A percentile compares a stretch with the other conserved stretches of the same genome.
Evolutionary conservation across 108 stramenopile genomes (phyloP).

Genomic region (Fragilaria radians): DNA sequence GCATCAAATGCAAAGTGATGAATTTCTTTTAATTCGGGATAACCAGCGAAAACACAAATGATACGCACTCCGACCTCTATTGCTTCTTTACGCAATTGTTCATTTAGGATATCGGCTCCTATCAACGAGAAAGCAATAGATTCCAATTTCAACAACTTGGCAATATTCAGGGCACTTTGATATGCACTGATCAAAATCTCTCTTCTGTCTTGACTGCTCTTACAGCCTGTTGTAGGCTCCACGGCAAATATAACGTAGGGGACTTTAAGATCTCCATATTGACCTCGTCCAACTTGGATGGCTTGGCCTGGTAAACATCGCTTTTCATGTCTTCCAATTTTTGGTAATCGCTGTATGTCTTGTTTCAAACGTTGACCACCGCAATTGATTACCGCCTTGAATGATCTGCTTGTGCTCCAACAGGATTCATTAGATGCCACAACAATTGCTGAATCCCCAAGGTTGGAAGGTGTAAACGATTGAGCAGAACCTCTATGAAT

Average conservation of each 20-base stretch:
- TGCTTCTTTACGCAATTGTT: neutral
- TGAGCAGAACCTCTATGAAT: neutral
- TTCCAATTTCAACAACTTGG: neutral
- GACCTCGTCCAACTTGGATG: neutral
- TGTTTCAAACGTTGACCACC: neutral
- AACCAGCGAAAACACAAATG: neutral
- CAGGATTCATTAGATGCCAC: neutral
- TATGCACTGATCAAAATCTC: neutral
- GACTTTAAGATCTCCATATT: neutral
- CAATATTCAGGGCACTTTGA: neutral
- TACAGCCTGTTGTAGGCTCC: neutral
- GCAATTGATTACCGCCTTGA: neutral
- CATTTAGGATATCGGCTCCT: neutral
- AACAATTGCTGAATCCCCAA: neutral
- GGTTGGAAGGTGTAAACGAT: neutral
- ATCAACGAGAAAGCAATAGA: neutral
- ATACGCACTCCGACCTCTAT: neutral
- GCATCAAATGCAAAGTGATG: neutral
- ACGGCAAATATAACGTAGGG: neutral
- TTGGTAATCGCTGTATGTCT: neutral
- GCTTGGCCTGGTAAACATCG: neutral
- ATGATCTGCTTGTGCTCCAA: neutral
- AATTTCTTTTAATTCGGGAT: neutral
- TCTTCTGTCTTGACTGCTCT: neutral
- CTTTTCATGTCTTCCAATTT: neutral